Evolutionary conservation across 1,284 basidiomycete genomes (phyloP).

Genomic region (Ganoderma lingzhi): DNA sequence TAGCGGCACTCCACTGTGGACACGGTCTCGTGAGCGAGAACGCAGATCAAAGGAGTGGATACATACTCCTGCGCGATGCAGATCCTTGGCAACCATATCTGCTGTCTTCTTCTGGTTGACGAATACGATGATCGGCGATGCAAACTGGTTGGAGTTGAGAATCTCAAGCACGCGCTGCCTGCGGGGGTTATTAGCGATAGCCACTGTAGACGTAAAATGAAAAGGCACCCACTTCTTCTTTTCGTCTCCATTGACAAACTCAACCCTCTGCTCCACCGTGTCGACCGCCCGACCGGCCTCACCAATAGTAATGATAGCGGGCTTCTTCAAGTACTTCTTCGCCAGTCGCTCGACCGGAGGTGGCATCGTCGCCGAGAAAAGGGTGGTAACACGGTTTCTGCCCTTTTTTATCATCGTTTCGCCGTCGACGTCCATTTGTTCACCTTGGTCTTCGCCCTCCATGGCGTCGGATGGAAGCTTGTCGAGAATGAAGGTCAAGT

Average conservation of each 20-base stretch:
- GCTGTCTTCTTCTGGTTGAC: conserved; percentile 99
- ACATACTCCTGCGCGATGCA: conserved; percentile 83
- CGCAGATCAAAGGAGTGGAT: conserved; percentile 9
- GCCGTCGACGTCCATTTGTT: conserved; percentile 72
- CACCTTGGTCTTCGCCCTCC: conserved; percentile 80
- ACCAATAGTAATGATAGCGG: conserved; percentile 97
- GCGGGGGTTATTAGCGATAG: conserved; percentile 28
- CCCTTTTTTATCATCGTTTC: conserved; percentile 75
- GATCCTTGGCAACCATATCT: conserved; percentile 94
- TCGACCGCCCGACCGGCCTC: conserved; percentile 98
- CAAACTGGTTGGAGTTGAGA: conserved; percentile 83
- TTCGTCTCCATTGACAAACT: conserved; percentile 93
- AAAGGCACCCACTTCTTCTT: conserved; percentile 82
- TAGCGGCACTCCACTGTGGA: conserved; percentile 83
- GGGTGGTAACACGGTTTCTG: conserved; percentile 85
- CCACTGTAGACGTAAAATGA: not conserved
- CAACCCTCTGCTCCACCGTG: conserved; percentile 96
- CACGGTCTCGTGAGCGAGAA: conserved; percentile 20
- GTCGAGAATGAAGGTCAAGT: conserved; percentile 95
- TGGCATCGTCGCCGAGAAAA: conserved; percentile 99
- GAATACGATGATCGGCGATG: conserved; percentile 97
- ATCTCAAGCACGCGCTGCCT: conserved; percentile 90
- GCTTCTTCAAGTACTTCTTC: conserved; percentile 91
- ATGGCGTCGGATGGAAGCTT: conserved; percentile 88
- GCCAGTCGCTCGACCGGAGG: conserved; percentile 94